Conservation (phyloP, 2,329 filamentous ascomycete genomes). For the Cladosporium halotolerans region DNA sequence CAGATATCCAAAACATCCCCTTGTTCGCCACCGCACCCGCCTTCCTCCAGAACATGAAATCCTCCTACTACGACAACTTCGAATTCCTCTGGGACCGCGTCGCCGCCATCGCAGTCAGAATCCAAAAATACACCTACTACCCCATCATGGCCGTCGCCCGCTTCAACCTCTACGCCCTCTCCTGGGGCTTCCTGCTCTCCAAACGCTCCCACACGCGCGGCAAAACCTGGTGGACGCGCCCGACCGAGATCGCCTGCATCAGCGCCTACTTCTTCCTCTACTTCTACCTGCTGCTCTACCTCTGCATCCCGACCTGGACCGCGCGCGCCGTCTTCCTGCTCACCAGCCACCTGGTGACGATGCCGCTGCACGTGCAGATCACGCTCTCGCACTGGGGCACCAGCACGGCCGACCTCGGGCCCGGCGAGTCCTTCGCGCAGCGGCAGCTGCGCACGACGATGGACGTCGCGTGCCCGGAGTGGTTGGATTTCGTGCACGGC, state of each 20-base stretch:
- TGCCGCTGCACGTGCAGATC: slow-evolving; percentile 81
- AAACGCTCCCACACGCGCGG: slow-evolving; percentile 68
- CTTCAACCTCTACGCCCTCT: slow-evolving; percentile 80
- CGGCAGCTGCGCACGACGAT: slow-evolving; percentile 76
- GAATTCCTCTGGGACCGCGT: slow-evolving; percentile 70
- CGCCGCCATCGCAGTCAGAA: slow-evolving; percentile 63
- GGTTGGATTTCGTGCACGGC: slow-evolving; percentile 67
- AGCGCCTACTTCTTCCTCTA: slow-evolving; percentile 79
- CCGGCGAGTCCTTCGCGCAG: slow-evolving; percentile 79
- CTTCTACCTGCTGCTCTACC: slow-evolving; percentile 8
- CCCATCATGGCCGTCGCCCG: slow-evolving; percentile 72
- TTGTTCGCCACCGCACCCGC: slow-evolving; percentile 83
- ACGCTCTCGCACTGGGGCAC: slow-evolving; percentile 86
- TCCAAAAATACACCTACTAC: slow-evolving; percentile 80
- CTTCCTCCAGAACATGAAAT: slow-evolving; percentile 65
- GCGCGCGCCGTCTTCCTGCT: slow-evolving; percentile 56
- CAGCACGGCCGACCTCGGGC: slow-evolving; percentile 81
- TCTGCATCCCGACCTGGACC: slow-evolving; percentile 8
- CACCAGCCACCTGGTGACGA: slow-evolving; percentile 72
- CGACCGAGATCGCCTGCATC: slow-evolving; percentile 70
- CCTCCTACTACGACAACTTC: slow-evolving; percentile 70
- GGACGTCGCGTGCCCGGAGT: slow-evolving; percentile 66
- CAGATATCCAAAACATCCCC: slow-evolving; percentile 58
- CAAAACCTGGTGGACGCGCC: slow-evolving; percentile 75
- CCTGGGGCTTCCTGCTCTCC: slow-evolving; percentile 68